A percentile compares a stretch with the other conserved stretches of the same genome.
These are phyloP conservation scores for Cryptosporidium ubiquitum DNA, from an alignment of 169 alveolate genomes.

Conservation along the genomic window DNA sequence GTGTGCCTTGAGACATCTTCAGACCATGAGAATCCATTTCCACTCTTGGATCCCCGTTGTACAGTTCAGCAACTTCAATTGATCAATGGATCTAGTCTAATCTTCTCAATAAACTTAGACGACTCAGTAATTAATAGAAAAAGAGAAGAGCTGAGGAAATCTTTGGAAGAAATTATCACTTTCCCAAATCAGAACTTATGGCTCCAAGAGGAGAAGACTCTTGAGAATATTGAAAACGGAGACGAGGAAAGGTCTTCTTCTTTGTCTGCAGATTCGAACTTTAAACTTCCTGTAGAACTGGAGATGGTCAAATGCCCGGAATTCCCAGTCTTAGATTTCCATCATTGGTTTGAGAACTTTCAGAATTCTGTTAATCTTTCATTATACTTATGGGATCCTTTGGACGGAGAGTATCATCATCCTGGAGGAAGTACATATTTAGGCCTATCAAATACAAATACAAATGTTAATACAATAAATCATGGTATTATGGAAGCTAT, in stretches of 20 bases:
- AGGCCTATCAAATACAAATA: not conserved
- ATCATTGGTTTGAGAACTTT: slow-evolving; percentile 63
- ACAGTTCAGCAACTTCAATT: slow-evolving; percentile 48
- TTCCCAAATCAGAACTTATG: not conserved
- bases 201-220: slow-evolving; percentile 26
- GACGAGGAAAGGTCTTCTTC: not conserved
- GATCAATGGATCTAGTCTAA: slow-evolving; percentile 38
- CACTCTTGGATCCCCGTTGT: slow-evolving; percentile 54
- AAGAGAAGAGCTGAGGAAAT: slow-evolving; percentile 24
- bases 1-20: slow-evolving; percentile 37
- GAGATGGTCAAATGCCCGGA: slow-evolving; percentile 22
- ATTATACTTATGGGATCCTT: slow-evolving; percentile 57
- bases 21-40: slow-evolving; percentile 19
- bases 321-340: slow-evolving; percentile 56
- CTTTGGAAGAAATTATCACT: not conserved
- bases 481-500: not conserved
- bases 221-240: too few relatives aligned
- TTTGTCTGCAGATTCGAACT: not conserved
- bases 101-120: slow-evolving; percentile 33
- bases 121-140: slow-evolving; percentile 40
- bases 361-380: slow-evolving; percentile 15
- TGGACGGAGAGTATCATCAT: slow-evolving; percentile 7
- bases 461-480: too few relatives aligned
- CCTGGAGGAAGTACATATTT: not conserved
- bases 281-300: not conserved